Base-by-base conservation (phyloP, 306 rosid species). In the Lathyrus aphaca region DNA sequence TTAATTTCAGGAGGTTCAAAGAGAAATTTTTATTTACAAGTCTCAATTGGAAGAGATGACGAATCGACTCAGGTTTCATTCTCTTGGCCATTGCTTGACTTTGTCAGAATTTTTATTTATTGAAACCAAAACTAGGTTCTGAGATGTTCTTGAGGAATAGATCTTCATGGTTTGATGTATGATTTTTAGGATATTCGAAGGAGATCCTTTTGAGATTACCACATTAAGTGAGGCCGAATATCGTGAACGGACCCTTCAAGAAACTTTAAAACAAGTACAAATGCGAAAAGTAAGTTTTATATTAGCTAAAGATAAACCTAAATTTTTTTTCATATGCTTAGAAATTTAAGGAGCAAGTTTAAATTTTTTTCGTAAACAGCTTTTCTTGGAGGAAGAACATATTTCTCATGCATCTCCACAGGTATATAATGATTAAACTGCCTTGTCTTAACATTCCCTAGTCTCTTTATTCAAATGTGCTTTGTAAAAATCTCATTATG, bases 171-270 rank as follows among this genome's bases (percentile, higher is more conserved):
- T 48, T 71, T 64, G 53, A 35, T 51, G 23, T 32, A 9, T 7
- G 19, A 44, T 63, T 73, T 77, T 23, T 65, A 87, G 91, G 84
- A 59, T 80, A 69, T 87, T 75, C 69, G 91, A 87, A 83, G 91
- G 86, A 10, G 80, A 87, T 69, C 77, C 86, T 32, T 85, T 75
- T 18, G 80, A 89, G 74, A 82, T 87, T 64, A 72, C 76, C 23
- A 76, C 87, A 56, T 14, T 82, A 49, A 35, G 53, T 37, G 93
- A 83, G 64, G 86, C 82, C 14, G 85, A 87, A 59, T 77, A 74
- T 55, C 77, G 81, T 7, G 86, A 80, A 46, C 80, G 64, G 7
- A 66, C 80, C 74, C 89, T 89, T 38, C 37, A 56, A 48, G 80
- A 85, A 75, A 85, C 86, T 66, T 80, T 89, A 1, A 71, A 77